Conservation (phyloP, 768 basidiomycete species). For the Leccinum disarticulatum region DNA sequence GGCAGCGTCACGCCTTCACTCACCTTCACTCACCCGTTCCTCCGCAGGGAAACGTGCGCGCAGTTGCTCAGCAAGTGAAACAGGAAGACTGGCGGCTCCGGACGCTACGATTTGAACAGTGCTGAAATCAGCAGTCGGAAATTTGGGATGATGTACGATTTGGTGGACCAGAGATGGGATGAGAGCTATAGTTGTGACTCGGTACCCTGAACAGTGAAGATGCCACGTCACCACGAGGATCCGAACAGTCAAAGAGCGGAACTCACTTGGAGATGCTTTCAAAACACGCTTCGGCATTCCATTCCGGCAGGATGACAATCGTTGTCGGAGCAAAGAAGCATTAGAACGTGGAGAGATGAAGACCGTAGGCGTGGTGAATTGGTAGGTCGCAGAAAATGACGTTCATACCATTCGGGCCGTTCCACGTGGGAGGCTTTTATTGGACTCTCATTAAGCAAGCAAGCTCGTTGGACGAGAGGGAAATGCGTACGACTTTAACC, state of each 20-base stretch:
- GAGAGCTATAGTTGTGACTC: constrained; percentile 46
- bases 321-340: constrained; percentile 48
- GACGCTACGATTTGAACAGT: constrained; percentile 43
- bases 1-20: constrained; percentile 6
- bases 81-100: constrained; percentile 70
- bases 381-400: constrained; percentile 60
- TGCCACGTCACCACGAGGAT: not conserved
- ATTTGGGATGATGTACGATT: constrained; percentile 52
- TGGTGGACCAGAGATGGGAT: constrained; percentile 69
- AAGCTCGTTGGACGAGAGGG: not conserved
- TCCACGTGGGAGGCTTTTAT: constrained; percentile 38
- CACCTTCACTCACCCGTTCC: constrained; percentile 47
- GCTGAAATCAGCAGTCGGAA: constrained; percentile 52
- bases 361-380: constrained; percentile 64
- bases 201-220: constrained; percentile 44
- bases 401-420: constrained; percentile 46
- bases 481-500: constrained; percentile 38
- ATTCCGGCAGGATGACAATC: constrained; percentile 53
- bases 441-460: not conserved
- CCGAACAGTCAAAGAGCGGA: not conserved
- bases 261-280: constrained; percentile 58
- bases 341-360: constrained; percentile 52
- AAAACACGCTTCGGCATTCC: constrained; percentile 54
- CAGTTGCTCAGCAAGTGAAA: constrained; percentile 47
- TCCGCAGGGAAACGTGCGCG: constrained; percentile 35